These are phyloP conservation scores for Thelonectria rubi DNA, from an alignment of 2,329 filamentous ascomycete species.

Conservation along the genomic window DNA sequence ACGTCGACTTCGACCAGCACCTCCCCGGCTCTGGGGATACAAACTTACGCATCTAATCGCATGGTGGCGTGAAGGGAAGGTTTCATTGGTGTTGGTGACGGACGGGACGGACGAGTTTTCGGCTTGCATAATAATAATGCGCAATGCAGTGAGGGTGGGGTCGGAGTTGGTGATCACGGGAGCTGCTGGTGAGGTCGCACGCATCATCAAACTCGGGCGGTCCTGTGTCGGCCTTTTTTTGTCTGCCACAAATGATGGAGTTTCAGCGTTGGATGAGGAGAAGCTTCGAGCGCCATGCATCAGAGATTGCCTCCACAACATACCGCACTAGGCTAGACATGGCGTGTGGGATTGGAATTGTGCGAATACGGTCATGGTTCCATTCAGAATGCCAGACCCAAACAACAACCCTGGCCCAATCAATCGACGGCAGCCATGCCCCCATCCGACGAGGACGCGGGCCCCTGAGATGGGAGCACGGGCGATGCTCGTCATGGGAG, in stretches of 20 bases:
- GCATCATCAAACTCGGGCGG: slow-evolving; percentile 11
- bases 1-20: slow-evolving; percentile 13
- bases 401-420: not conserved
- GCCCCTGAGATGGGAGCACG: too few relatives aligned
- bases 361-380: slow-evolving; percentile 33
- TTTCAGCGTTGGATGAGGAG: slow-evolving; percentile 14
- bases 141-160: slow-evolving; percentile 22
- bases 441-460: too few relatives aligned
- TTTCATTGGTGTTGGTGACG: slow-evolving; percentile 8
- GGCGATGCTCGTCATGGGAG: too few relatives aligned
- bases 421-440: too few relatives aligned
- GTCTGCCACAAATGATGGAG: not conserved
- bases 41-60: slow-evolving; percentile 12
- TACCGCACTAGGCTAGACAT: slow-evolving; percentile 12
- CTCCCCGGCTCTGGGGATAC: slow-evolving; percentile 29
- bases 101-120: slow-evolving; percentile 1
- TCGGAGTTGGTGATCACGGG: slow-evolving; percentile 12
- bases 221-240: slow-evolving; percentile 6
- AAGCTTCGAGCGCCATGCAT: slow-evolving; percentile 22
- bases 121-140: slow-evolving; percentile 6
- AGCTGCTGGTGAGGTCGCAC: slow-evolving; percentile 14
- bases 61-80: slow-evolving; percentile 29
- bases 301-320: slow-evolving; percentile 18
- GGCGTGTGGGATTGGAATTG: slow-evolving; percentile 12
- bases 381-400: not conserved